Conservation (phyloP, 148 eudicot species). For the Oxyria digyna region DNA sequence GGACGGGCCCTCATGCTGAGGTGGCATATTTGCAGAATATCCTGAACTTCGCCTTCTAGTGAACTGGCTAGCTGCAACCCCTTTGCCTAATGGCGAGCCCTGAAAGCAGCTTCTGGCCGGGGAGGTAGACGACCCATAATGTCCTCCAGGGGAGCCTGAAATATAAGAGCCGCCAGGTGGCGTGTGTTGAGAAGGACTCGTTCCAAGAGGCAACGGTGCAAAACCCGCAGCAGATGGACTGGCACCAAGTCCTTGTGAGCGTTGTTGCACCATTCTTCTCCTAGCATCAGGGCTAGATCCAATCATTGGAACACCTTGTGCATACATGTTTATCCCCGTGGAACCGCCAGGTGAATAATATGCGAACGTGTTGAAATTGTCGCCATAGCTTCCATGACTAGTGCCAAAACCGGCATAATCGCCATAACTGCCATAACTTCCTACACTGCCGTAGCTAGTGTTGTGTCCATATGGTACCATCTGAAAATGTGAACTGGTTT, state of each 20-base stretch:
- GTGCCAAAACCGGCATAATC: slow-evolving; percentile 68
- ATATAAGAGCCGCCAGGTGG: slow-evolving; percentile 56
- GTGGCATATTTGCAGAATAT: slow-evolving; percentile 39
- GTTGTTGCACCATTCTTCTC: slow-evolving; percentile 40
- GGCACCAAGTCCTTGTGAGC: slow-evolving; percentile 63
- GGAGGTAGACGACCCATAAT: slow-evolving; percentile 67
- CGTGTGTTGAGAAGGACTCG: slow-evolving; percentile 96
- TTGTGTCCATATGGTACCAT: slow-evolving; percentile 51
- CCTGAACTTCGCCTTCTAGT: slow-evolving; percentile 62
- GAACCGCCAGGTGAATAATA: slow-evolving; percentile 85
- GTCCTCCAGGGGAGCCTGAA: slow-evolving; percentile 81
- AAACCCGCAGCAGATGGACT: slow-evolving; percentile 74
- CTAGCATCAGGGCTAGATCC: slow-evolving; percentile 85
- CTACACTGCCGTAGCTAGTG: slow-evolving; percentile 92
- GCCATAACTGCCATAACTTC: slow-evolving; percentile 89
- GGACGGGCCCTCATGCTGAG: slow-evolving; percentile 46
- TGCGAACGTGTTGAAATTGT: slow-evolving; percentile 49
- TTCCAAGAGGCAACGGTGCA: slow-evolving; percentile 80
- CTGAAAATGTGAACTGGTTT: slow-evolving; percentile 53
- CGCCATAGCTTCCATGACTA: slow-evolving; percentile 94
- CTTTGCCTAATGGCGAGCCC: slow-evolving; percentile 89
- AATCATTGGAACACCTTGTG: slow-evolving; percentile 55
- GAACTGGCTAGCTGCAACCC: slow-evolving; percentile 45
- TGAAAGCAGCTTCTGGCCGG: slow-evolving; percentile 68
- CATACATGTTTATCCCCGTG: slow-evolving; percentile 53